These are phyloP conservation scores for Thermomucor indicae-seudaticae DNA, from an alignment of 371 early-diverging fungal species.

Conservation along the genomic window DNA sequence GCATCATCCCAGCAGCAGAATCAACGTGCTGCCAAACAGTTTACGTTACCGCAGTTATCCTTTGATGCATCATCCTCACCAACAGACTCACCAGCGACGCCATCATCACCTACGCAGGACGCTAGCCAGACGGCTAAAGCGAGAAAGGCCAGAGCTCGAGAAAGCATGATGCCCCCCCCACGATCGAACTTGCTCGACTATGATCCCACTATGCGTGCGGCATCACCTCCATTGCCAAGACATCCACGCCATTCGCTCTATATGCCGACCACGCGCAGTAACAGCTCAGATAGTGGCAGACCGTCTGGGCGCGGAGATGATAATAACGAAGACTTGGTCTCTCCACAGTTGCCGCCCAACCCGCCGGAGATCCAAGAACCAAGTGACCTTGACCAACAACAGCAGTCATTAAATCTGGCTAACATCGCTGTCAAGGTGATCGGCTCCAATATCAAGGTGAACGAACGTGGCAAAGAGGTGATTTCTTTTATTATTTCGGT, in stretches of 20 bases:
- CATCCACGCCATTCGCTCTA: too few relatives aligned
- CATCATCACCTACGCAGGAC: conserved; percentile 22
- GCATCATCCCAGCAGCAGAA: conserved; percentile 2
- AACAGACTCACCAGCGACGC: conserved; percentile 14
- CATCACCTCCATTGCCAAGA: conserved; percentile 29
- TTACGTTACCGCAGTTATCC: too few relatives aligned
- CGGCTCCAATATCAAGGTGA: conserved; percentile 71
- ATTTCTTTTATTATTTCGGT: conserved; percentile 56
- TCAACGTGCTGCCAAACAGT: conserved; percentile 1
- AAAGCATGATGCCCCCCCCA: conserved; percentile 6
- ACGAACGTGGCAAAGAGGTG: conserved; percentile 75
- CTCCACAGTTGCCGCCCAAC: background rate
- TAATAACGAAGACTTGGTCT: background rate
- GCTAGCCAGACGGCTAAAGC: conserved; percentile 20
- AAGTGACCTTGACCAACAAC: background rate
- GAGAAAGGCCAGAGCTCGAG: conserved; percentile 17
- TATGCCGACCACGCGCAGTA: too few relatives aligned
- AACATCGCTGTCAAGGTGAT: conserved; percentile 43
- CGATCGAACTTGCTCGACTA: conserved; percentile 14
- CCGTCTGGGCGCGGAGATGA: conserved; percentile 1
- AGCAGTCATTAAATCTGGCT: background rate
- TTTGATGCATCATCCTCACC: too few relatives aligned
- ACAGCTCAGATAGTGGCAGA: too few relatives aligned
- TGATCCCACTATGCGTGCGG: conserved; percentile 37
- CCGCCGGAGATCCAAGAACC: conserved; percentile 9